These are phyloP conservation scores for Chlamydomonas incerta DNA, from an alignment of 139 green algal species.

Conservation along the genomic window DNA sequence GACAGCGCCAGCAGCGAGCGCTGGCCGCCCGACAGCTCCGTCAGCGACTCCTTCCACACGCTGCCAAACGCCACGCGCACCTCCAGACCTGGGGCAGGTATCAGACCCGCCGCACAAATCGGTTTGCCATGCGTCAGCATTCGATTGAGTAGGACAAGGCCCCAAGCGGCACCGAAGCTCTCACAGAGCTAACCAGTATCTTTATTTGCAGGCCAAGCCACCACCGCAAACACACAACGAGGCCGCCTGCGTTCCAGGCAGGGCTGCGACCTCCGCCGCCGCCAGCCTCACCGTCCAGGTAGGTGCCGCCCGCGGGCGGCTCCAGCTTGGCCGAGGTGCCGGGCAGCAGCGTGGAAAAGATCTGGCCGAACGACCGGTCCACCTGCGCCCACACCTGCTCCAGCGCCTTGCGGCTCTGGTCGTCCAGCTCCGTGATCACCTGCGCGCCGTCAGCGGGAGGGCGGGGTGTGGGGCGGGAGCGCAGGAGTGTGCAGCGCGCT, in stretches of 20 bases:
- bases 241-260: no score
- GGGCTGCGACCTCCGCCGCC: no score
- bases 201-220: no score
- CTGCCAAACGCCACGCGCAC: slow-evolving; percentile 96
- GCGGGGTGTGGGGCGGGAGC: no score
- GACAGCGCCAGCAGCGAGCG: slow-evolving; percentile 95
- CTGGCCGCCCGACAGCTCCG: slow-evolving; percentile 96
- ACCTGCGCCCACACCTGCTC: slow-evolving; percentile 92
- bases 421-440: slow-evolving; percentile 94
- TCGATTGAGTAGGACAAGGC: no score
- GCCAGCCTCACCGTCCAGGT: slow-evolving; percentile 76
- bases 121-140: no score
- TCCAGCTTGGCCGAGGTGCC: slow-evolving; percentile 94
- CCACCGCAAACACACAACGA: no score
- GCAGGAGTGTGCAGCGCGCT: no score
- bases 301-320: slow-evolving; percentile 84
- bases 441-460: no score
- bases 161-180: no score
- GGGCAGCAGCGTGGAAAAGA: slow-evolving; percentile 98
- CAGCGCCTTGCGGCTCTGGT: slow-evolving; percentile 94
- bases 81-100: slow-evolving; percentile 83
- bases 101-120: no score
- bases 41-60: slow-evolving; percentile 98
- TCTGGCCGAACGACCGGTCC: slow-evolving; percentile 93
- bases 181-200: no score